These are phyloP conservation scores for Plantago rigida DNA, from an alignment of 305 asterid genomes.

Conservation along the genomic window DNA sequence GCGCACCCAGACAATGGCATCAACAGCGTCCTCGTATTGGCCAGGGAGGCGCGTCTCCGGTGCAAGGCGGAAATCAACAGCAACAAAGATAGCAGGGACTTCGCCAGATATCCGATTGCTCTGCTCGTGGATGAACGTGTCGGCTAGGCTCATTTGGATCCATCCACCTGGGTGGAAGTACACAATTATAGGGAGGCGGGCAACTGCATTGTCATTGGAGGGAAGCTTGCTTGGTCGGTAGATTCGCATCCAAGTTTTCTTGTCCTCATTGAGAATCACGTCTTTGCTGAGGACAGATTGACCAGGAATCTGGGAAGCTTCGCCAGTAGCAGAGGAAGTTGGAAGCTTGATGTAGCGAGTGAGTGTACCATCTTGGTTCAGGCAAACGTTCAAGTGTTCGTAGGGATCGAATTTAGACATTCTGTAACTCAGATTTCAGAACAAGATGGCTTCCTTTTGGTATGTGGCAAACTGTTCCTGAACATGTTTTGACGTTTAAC, in stretches of 20 bases:
- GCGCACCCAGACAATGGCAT: conserved; percentile 53
- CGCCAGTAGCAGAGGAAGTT: conserved; percentile 49
- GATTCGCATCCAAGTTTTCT: conserved; percentile 65
- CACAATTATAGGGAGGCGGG: conserved; percentile 63
- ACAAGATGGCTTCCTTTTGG: neutral
- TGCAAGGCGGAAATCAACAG: conserved; percentile 64
- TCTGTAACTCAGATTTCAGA: neutral
- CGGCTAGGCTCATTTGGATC: conserved; percentile 39
- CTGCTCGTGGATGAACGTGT: conserved; percentile 40
- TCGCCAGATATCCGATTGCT: conserved; percentile 39
- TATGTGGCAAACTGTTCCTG: neutral
- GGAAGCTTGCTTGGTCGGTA: conserved; percentile 54
- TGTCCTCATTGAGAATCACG: conserved; percentile 38
- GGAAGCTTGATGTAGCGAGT: conserved; percentile 65
- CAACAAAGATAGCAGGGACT: conserved; percentile 49
- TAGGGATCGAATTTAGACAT: conserved; percentile 72
- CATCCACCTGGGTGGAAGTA: conserved; percentile 70
- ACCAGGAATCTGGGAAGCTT: conserved; percentile 24
- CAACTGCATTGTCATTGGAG: conserved; percentile 37
- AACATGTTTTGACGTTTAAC: conserved; percentile 1
- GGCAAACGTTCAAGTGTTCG: conserved; percentile 42
- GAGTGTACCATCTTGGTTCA: conserved; percentile 57
- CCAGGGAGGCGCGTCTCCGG: conserved; percentile 77
- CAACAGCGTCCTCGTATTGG: conserved; percentile 67
- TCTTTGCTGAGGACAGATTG: conserved; percentile 65